These are phyloP conservation scores for Parastagonospora nodorum DNA, from an alignment of 2,329 filamentous ascomycete species.

Conservation along the genomic window DNA sequence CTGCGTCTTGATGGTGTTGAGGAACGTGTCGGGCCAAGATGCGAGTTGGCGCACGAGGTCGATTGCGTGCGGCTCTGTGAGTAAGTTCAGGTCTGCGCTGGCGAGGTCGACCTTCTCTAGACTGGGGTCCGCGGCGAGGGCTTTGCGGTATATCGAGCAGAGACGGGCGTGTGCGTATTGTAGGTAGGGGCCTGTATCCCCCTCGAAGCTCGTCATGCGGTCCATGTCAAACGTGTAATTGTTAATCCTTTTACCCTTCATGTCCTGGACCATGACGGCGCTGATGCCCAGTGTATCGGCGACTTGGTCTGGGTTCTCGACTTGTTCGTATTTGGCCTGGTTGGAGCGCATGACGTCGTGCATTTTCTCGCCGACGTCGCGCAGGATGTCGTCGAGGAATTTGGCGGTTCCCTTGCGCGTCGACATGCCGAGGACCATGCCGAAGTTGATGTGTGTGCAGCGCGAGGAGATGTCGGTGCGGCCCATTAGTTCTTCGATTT, in stretches of 20 bases:
- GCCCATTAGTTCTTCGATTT: slow-evolving; percentile 67
- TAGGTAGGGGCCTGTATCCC: slow-evolving; percentile 82
- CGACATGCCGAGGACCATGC: slow-evolving; percentile 62
- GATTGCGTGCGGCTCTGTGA: slow-evolving; percentile 73
- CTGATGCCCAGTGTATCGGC: slow-evolving; percentile 92
- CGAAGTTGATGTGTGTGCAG: slow-evolving; percentile 69
- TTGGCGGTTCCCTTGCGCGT: slow-evolving; percentile 66
- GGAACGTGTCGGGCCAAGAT: slow-evolving; percentile 83
- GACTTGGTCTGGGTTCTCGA: slow-evolving; percentile 78
- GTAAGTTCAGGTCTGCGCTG: slow-evolving; percentile 71
- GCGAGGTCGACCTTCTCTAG: slow-evolving; percentile 59
- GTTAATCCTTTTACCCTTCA: slow-evolving; percentile 85
- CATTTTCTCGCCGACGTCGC: slow-evolving; percentile 85
- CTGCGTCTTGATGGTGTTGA: slow-evolving; percentile 82
- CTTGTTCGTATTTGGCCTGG: slow-evolving; percentile 84
- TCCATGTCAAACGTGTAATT: slow-evolving; percentile 78
- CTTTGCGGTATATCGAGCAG: slow-evolving; percentile 56
- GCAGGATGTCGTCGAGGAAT: slow-evolving; percentile 56
- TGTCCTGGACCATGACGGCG: slow-evolving; percentile 97
- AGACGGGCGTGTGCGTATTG: slow-evolving; percentile 70
- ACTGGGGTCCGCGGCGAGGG: slow-evolving; percentile 55
- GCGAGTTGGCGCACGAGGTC: slow-evolving; percentile 77
- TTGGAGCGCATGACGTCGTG: slow-evolving; percentile 96
- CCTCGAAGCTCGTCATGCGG: slow-evolving; percentile 81
- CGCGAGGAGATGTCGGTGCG: slow-evolving; percentile 62